These are phyloP conservation scores for Lecanosticta acicola DNA, from an alignment of 2,329 filamentous ascomycete genomes.

Conservation along the genomic window DNA sequence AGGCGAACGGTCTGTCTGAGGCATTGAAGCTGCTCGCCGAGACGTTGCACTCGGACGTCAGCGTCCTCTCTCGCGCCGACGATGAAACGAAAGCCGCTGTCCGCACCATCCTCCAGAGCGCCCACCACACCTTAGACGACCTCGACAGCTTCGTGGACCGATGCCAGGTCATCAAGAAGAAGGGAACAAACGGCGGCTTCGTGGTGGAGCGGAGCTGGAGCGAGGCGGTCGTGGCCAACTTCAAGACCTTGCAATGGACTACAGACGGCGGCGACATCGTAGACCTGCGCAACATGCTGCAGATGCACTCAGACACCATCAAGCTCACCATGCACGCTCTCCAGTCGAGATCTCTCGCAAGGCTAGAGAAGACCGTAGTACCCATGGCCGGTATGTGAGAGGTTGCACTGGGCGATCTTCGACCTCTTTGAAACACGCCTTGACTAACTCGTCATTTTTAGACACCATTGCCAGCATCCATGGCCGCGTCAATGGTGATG, in stretches of 20 bases:
- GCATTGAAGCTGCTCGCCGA: slow-evolving; percentile 43
- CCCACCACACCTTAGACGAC: slow-evolving; percentile 38
- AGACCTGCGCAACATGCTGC: slow-evolving; percentile 37
- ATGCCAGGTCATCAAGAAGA: slow-evolving; percentile 42
- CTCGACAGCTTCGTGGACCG: slow-evolving; percentile 42
- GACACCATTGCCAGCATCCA: slow-evolving; percentile 30
- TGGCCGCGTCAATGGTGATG: slow-evolving; percentile 22
- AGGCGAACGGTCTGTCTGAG: slow-evolving; percentile 39
- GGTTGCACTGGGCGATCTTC: too few relatives aligned
- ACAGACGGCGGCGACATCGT: slow-evolving; percentile 40
- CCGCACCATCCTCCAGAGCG: slow-evolving; percentile 36
- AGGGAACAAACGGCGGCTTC: slow-evolving; percentile 37
- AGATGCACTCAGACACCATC: slow-evolving; percentile 40
- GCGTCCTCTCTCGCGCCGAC: slow-evolving; percentile 34
- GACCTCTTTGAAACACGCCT: background rate
- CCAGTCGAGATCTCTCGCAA: slow-evolving; percentile 37
- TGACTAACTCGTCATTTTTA: background rate
- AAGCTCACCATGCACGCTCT: slow-evolving; percentile 38
- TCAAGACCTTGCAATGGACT: slow-evolving; percentile 43
- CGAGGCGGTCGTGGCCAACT: slow-evolving; percentile 38
- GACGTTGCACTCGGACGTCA: slow-evolving; percentile 35
- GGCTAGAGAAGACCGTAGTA: slow-evolving; percentile 29
- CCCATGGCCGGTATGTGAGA: slow-evolving; percentile 29
- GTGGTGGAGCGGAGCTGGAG: slow-evolving; percentile 43
- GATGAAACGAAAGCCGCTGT: slow-evolving; percentile 35